A percentile compares a stretch with the other conserved stretches of the same genome.
Evolutionary conservation across 805 yeast species (phyloP).

Genomic region (Wickerhamomyces alni): DNA sequence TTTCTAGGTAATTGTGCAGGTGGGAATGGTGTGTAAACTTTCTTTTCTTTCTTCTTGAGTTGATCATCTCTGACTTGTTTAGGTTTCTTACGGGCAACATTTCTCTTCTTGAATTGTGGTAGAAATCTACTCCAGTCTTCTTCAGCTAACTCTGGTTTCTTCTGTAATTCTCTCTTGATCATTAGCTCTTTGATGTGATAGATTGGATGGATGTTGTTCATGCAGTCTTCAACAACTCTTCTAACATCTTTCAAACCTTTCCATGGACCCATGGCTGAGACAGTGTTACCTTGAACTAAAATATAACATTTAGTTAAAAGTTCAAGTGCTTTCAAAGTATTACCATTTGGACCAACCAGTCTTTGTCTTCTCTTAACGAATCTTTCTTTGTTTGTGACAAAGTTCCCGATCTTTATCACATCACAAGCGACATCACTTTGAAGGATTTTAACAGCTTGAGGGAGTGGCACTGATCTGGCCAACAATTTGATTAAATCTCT

Average conservation of each 20-base stretch:
- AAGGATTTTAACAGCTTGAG: constrained; percentile 88
- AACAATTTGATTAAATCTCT: constrained; percentile 89
- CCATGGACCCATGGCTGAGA: constrained; percentile 93
- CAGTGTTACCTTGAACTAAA: constrained; percentile 95
- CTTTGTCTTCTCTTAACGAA: constrained; percentile 95
- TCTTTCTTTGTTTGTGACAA: constrained; percentile 85
- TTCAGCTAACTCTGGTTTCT: constrained; percentile 89
- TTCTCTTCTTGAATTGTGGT: constrained; percentile 94
- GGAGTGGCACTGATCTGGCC: constrained; percentile 95
- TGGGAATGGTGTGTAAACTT: constrained; percentile 97
- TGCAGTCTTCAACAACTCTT: constrained; percentile 95
- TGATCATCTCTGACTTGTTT: constrained; percentile 50
- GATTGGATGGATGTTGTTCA: constrained; percentile 96
- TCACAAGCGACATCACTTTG: constrained; percentile 95
- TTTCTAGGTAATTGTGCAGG: constrained; percentile 96
- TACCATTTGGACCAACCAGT: constrained; percentile 94
- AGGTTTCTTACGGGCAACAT: constrained; percentile 90
- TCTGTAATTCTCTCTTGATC: constrained; percentile 93
- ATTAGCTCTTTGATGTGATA: constrained; percentile 94
- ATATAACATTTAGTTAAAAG: constrained; percentile 92
- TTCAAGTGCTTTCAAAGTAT: constrained; percentile 92
- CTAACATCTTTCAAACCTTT: constrained; percentile 89
- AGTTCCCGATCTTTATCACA: constrained; percentile 88
- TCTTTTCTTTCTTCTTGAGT: constrained; percentile 42
- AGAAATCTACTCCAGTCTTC: constrained; percentile 97